Evolutionary conservation across 495 filamentous ascomycete genomes (phyloP).

Genomic region (Aspergillus kassunensis): DNA sequence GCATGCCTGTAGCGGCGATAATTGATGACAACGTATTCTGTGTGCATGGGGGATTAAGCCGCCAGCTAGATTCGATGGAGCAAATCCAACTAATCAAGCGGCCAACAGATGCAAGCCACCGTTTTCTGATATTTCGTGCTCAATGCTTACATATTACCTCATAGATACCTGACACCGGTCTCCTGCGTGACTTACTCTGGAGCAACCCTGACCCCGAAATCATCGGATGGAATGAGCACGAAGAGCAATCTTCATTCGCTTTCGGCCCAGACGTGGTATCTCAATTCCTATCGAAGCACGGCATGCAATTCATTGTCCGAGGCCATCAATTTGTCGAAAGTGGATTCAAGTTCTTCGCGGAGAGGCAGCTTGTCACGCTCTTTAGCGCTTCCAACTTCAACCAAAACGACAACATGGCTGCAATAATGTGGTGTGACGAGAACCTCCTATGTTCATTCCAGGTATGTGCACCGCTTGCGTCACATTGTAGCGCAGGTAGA

Average conservation of each 20-base stretch:
- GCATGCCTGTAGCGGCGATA: conserved; percentile 97
- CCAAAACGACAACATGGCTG: conserved; percentile 97
- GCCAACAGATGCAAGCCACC: conserved; percentile 90
- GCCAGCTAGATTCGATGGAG: conserved; percentile 99
- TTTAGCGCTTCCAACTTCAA: conserved; percentile 99
- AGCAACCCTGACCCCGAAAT: conserved; percentile 99
- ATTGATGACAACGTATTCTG: conserved; percentile 99
- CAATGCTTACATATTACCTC: conserved; percentile 48
- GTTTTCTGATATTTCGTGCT: too few species aligned
- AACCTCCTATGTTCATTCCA: conserved; percentile 98
- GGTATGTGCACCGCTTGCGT: too few species aligned
- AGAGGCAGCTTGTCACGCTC: conserved; percentile 93
- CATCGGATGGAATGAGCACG: conserved; percentile 98
- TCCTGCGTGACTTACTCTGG: conserved; percentile 96
- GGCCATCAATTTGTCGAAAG: conserved; percentile 99
- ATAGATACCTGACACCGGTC: conserved; percentile 96
- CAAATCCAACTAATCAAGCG: conserved; percentile 99
- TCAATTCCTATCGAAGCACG: conserved; percentile 97
- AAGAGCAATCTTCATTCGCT: conserved; percentile 97
- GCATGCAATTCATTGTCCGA: conserved; percentile 99
- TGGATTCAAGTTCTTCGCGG: conserved; percentile 99
- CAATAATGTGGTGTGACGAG: conserved; percentile 99
- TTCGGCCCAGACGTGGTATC: conserved; percentile 98
- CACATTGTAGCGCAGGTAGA: too few species aligned
- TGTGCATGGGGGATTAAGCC: conserved; percentile 97